A percentile compares a stretch with the other conserved stretches of the same genome.
These are phyloP conservation scores for Osmanthus fragrans DNA, from an alignment of 257 asterid species.

Conservation along the genomic window DNA sequence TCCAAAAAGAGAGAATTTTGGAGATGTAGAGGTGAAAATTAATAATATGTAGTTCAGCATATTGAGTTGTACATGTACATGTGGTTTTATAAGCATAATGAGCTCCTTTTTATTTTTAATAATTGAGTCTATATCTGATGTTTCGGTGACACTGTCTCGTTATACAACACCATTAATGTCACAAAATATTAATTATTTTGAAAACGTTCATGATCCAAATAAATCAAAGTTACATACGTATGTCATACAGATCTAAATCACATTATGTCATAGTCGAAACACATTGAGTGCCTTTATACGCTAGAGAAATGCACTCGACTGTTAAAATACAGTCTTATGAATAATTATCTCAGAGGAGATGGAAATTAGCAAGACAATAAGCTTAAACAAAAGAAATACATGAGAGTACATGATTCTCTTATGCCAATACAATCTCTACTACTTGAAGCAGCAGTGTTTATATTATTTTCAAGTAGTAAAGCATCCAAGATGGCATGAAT, in stretches of 20 bases:
- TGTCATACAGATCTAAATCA: not conserved
- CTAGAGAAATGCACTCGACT: not conserved
- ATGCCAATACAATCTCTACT: not conserved
- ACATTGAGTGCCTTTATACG: conserved; percentile 9
- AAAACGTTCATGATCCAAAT: not conserved
- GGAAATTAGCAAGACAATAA: conserved; percentile 23
- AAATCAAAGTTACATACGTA: not conserved
- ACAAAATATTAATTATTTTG: not conserved
- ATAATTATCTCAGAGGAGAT: conserved; percentile 9
- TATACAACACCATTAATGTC: not conserved
- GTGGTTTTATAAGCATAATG: too few relatives aligned
- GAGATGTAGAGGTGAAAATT: too few relatives aligned
- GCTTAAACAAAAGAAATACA: conserved; percentile 11
- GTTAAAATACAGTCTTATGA: conserved; percentile 13
- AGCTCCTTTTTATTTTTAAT: too few relatives aligned
- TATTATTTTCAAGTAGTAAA: conserved; percentile 37
- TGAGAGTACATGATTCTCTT: conserved; percentile 26
- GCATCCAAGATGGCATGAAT: conserved; percentile 81
- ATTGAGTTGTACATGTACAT: too few relatives aligned
- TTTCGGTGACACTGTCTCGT: too few relatives aligned
- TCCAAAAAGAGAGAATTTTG: too few relatives aligned
- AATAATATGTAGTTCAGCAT: too few relatives aligned
- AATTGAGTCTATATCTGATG: too few relatives aligned
- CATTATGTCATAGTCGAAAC: not conserved
- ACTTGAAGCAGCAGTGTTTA: not conserved